These are phyloP conservation scores for Pichia sp. DNA, from an alignment of 1,139 yeast species.

Conservation along the genomic window DNA sequence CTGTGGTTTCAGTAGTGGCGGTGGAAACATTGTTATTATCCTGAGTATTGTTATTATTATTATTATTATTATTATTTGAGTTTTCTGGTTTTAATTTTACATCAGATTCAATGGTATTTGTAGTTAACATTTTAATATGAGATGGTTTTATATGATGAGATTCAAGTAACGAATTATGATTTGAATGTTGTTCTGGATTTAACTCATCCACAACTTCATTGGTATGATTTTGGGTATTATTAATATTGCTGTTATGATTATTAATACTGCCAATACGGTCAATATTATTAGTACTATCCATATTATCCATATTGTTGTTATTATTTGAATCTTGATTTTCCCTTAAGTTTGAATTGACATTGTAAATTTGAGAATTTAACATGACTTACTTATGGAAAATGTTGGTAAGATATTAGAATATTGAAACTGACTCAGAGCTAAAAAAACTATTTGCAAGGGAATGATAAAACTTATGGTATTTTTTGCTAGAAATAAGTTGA, in stretches of 20 bases:
- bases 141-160: not conserved
- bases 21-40: not conserved
- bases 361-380: not conserved
- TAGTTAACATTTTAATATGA: not conserved
- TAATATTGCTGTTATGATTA: not conserved
- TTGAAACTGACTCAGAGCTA: no score
- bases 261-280: not conserved
- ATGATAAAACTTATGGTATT: no score
- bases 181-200: not conserved
- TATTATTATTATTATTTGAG: not conserved
- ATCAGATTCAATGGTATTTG: not conserved
- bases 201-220: not conserved
- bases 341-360: not conserved
- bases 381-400: not conserved
- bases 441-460: no score
- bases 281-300: not conserved
- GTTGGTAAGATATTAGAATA: no score
- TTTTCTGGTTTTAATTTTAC: not conserved
- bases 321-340: not conserved
- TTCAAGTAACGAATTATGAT: not conserved
- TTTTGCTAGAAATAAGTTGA: no score
- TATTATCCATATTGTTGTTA: not conserved
- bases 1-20: not conserved
- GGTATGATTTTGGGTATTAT: not conserved
- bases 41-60: not conserved